These are phyloP conservation scores for Trichophyton simii DNA, from an alignment of 2,329 filamentous ascomycete species.

Conservation along the genomic window DNA sequence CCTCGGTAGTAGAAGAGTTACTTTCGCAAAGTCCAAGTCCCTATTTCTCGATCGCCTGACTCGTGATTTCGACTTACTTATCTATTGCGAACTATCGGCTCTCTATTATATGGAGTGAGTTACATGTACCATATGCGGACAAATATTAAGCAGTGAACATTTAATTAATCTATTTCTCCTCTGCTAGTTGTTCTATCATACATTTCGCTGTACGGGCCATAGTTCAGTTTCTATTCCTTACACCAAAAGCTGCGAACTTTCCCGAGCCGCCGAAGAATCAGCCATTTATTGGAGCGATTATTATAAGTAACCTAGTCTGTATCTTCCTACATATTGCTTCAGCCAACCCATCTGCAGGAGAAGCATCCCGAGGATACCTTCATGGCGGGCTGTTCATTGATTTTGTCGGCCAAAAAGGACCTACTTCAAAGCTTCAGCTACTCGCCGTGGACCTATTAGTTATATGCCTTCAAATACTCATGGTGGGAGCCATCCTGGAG, in stretches of 20 bases:
- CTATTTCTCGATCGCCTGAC: constrained; percentile 44
- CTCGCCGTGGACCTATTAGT: constrained; percentile 43
- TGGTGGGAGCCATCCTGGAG: constrained; percentile 44
- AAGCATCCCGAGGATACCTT: constrained; percentile 42
- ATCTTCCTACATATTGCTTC: constrained; percentile 45
- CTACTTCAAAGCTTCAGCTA: constrained; percentile 42
- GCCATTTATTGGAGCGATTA: constrained; percentile 43
- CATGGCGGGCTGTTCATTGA: constrained; percentile 53
- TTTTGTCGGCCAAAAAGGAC: constrained; percentile 50
- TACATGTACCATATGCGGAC: neutral
- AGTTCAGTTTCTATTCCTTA: constrained; percentile 47
- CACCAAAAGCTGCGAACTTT: constrained; percentile 44
- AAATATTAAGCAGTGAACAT: neutral
- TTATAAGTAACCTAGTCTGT: constrained; percentile 44
- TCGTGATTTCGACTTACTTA: constrained; percentile 45
- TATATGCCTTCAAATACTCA: constrained; percentile 43
- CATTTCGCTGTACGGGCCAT: constrained; percentile 44
- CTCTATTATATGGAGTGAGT: constrained; percentile 53
- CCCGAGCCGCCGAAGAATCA: constrained; percentile 39
- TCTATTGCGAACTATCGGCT: constrained; percentile 49
- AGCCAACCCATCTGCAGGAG: constrained; percentile 39
- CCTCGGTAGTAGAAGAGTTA: constrained; percentile 15
- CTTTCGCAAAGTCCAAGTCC: constrained; percentile 30
- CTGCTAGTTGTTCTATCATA: constrained; percentile 44
- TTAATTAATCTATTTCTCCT: neutral